Conservation (phyloP, 2,329 filamentous ascomycete species). For the Ophiostoma piceae region DNA sequence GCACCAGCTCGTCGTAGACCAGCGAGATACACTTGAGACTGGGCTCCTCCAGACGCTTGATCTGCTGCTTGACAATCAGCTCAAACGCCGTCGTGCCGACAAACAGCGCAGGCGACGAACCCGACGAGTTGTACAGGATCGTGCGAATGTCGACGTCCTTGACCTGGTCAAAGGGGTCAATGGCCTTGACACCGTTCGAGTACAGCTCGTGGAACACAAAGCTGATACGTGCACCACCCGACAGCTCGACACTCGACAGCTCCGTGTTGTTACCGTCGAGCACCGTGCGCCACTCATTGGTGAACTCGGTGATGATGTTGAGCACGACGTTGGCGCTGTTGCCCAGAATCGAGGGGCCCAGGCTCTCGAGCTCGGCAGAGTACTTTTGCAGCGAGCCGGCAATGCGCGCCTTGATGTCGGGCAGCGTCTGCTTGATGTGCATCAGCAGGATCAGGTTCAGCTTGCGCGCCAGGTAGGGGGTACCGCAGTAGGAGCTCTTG, state of each 20-base stretch:
- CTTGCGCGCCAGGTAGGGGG: conserved; percentile 92
- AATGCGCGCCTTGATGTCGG: conserved; percentile 96
- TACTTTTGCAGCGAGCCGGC: conserved; percentile 93
- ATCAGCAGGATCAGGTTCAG: conserved; percentile 99
- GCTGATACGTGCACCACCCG: conserved; percentile 94
- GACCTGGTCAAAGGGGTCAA: conserved; percentile 94
- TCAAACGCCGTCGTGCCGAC: conserved; percentile 98
- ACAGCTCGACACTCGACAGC: conserved; percentile 87
- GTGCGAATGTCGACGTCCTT: conserved; percentile 98
- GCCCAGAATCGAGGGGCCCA: conserved; percentile 91
- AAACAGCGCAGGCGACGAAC: conserved; percentile 91
- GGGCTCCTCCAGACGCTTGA: conserved; percentile 91
- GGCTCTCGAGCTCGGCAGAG: conserved; percentile 67
- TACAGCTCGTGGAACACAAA: conserved; percentile 99
- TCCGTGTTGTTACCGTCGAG: conserved; percentile 96
- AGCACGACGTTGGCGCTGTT: conserved; percentile 95
- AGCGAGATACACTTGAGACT: conserved; percentile 96
- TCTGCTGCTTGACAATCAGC: conserved; percentile 97
- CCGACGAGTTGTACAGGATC: conserved; percentile 98
- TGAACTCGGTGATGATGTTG: conserved; percentile 98
- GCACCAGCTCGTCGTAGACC: conserved; percentile 94
- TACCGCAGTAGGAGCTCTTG: conserved; percentile 98
- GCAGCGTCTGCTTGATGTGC: conserved; percentile 99
- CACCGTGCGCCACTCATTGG: conserved; percentile 93
- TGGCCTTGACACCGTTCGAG: conserved; percentile 92